Evolutionary conservation across 202 grass and related monocot genomes (phyloP), one percentile per base, ranked within the genome.

Genomic region (Setaria viridis): DNA sequence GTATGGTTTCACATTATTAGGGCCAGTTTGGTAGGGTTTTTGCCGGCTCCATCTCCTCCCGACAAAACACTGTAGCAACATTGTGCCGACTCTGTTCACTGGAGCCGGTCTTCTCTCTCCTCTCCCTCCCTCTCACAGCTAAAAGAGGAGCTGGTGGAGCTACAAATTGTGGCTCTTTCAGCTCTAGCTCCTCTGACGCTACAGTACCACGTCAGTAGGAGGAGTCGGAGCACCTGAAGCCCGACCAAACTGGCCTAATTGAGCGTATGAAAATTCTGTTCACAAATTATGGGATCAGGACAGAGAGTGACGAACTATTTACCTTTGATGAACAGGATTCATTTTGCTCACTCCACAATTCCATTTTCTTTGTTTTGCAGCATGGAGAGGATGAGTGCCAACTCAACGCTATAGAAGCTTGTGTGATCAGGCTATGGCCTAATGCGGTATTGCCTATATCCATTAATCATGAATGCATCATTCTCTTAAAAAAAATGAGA

Each of bases 341-440:
- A 35, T 16, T 74, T 54, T 75, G 37, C 63, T 80, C 72, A 29
- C 42, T 66, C 20, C n/a, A 19, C 7, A 66, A 85, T 49, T 59
- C 25, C 14, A 21, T 4, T 76, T 89, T 45, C 56, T 76, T 78
- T 10, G 29, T 51, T 72, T 87, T 90, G 86, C 90, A 99, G 96
- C 93, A 95, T 88, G 96, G 93, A 60, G 57, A 80, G 80, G 70
- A 73, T 6, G 96, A 99, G 37, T 99, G 96, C 78, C 49, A 84
- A 46, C 75, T 95, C 32, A 98, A 98, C 57, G 76, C 84, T 34
- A 67, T 95, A 69, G 88, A 95, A 83, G 93, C 96, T 73, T 98
- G 96, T 76, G 93, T 82, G 57, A 98, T 95, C 55, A 98, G 45
- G 50, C 15, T 81, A 34, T 94, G 86, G 90, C 95, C 95, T 79